Conservation (phyloP, 2,329 filamentous ascomycete species). For the Pyricularia grisea region DNA sequence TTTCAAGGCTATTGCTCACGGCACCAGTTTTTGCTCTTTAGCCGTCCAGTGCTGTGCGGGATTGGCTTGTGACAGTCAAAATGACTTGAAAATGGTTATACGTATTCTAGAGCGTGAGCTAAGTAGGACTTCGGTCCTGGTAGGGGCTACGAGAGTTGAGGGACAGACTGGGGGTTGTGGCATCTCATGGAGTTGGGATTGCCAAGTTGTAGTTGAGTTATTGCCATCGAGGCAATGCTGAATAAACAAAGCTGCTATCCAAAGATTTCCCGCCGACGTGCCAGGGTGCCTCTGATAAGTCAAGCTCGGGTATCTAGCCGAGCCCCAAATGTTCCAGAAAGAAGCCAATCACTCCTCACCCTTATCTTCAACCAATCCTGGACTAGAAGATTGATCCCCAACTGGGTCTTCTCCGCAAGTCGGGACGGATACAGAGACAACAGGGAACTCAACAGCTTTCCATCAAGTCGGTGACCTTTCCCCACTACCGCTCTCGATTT, state of each 20-base stretch:
- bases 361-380: too few relatives aligned
- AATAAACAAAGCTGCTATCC: too few relatives aligned
- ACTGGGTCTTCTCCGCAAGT: too few relatives aligned
- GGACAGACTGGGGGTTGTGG: conserved; percentile 6
- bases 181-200: conserved; percentile 7
- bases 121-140: conserved; percentile 9
- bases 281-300: not conserved
- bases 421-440: too few relatives aligned
- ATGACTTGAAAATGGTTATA: conserved; percentile 6
- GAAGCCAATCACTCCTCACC: too few relatives aligned
- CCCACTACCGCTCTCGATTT: not conserved
- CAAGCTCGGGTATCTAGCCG: not conserved
- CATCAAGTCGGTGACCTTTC: too few relatives aligned
- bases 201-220: conserved; percentile 7
- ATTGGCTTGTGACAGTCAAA: not conserved
- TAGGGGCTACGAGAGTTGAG: conserved; percentile 5
- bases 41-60: not conserved
- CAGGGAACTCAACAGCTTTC: too few relatives aligned
- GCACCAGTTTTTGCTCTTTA: not conserved
- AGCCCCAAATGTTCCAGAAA: not conserved
- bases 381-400: too few relatives aligned
- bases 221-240: not conserved
- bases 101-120: conserved; percentile 10
- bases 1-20: not conserved
- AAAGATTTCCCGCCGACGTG: not conserved